These are phyloP conservation scores for Aspergillus nanangensis DNA, from an alignment of 495 filamentous ascomycete genomes.

Conservation along the genomic window DNA sequence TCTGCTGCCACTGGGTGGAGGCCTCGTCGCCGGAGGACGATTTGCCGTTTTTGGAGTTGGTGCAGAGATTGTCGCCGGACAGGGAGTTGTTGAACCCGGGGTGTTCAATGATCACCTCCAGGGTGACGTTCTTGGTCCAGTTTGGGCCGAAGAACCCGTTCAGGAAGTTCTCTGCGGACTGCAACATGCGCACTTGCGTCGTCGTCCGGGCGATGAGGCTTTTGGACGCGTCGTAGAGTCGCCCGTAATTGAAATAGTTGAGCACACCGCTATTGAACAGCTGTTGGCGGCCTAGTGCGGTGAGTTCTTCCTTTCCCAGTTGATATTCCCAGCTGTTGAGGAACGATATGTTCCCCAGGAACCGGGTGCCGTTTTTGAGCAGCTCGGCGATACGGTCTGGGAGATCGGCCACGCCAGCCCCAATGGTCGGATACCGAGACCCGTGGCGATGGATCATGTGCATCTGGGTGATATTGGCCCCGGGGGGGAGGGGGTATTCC, in stretches of 20 bases:
- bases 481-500: slow-evolving; percentile 3
- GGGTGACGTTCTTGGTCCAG: not conserved
- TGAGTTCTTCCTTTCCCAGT: not conserved
- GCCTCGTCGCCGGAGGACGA: not conserved
- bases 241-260: not conserved
- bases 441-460: slow-evolving; percentile 9
- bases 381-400: not conserved
- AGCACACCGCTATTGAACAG: not conserved
- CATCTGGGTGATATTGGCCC: slow-evolving; percentile 7
- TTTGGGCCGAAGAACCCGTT: not conserved
- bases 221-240: not conserved
- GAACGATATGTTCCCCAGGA: not conserved
- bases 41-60: not conserved
- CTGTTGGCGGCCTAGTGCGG: not conserved
- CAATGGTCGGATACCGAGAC: slow-evolving; percentile 3
- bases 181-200: not conserved
- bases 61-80: not conserved
- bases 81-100: not conserved
- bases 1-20: not conserved
- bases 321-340: not conserved
- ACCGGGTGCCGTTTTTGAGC: not conserved
- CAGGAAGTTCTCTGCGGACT: not conserved
- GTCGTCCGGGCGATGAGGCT: not conserved
- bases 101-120: not conserved
- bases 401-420: not conserved